Percentiles rank a stretch among this genome's conserved stretches.
Evolutionary conservation across 1,139 yeast genomes (phyloP).

Genomic region (Hanseniaspora sp.): DNA sequence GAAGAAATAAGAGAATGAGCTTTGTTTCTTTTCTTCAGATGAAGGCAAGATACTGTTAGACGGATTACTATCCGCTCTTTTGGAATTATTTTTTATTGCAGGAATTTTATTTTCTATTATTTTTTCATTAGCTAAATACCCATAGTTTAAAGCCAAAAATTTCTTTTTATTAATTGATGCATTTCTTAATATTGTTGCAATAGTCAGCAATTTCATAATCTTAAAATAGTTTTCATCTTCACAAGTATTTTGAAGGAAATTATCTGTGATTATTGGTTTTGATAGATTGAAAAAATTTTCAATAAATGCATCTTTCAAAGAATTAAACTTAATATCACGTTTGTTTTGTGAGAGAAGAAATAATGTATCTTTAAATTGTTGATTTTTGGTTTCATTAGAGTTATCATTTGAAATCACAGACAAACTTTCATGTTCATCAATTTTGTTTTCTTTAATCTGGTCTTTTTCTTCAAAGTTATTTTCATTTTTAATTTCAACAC

Average conservation of each 20-base stretch:
- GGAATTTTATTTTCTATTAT: not conserved
- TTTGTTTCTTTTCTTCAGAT: not conserved
- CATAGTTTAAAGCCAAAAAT: conserved; percentile 2
- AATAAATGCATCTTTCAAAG: not conserved
- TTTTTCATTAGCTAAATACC: not conserved
- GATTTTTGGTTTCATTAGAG: not conserved
- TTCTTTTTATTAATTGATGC: not conserved
- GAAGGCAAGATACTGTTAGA: not conserved
- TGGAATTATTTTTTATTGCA: not conserved
- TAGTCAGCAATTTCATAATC: not conserved
- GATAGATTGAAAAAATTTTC: conserved; percentile 3
- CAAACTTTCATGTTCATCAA: not conserved
- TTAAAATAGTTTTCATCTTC: conserved; percentile 3
- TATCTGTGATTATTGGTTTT: conserved; percentile 12
- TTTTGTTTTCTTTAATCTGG: not conserved
- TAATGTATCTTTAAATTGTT: not conserved
- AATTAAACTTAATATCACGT: not conserved
- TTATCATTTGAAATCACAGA: too few species aligned
- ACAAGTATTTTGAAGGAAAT: not conserved
- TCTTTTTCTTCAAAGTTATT: not conserved
- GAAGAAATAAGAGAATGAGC: conserved; percentile 3
- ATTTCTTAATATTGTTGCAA: conserved; percentile 7
- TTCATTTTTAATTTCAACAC: conserved; percentile 34
- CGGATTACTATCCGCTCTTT: not conserved
- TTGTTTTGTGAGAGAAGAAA: not conserved